Percentiles rank a stretch among this genome's conserved stretches.
These are phyloP conservation scores for Ceratocystis papillata DNA, from an alignment of 2,329 filamentous ascomycete species.

Conservation along the genomic window DNA sequence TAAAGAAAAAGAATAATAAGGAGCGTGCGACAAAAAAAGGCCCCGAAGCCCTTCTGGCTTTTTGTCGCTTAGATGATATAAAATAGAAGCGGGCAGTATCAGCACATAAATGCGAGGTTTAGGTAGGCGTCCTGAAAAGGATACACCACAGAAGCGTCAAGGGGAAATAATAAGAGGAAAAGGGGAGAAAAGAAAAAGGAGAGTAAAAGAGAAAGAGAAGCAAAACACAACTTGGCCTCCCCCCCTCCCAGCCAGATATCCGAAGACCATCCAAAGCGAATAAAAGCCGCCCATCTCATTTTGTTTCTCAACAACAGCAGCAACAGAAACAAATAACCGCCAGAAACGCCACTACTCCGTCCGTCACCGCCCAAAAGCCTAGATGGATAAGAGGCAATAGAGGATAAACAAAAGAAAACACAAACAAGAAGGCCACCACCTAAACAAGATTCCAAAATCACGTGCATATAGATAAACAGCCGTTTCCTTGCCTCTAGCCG, in stretches of 20 bases:
- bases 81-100: no score
- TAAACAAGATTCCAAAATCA: not conserved
- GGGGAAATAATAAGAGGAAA: not conserved
- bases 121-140: not conserved
- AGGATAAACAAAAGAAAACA: slow-evolving; percentile 1
- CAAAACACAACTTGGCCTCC: not conserved
- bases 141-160: not conserved
- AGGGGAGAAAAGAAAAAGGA: not conserved
- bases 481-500: no score
- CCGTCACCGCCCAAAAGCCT: no score
- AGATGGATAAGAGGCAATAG: no score
- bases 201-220: not conserved
- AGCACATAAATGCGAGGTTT: not conserved
- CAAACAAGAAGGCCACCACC: not conserved
- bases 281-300: not conserved
- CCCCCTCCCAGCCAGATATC: not conserved
- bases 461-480: no score
- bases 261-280: not conserved
- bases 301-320: not conserved
- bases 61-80: no score
- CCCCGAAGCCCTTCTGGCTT: no score
- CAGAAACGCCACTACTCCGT: not conserved
- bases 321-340: not conserved
- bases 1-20: no score
- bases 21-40: no score